Conservation (phyloP, 208 protist species). For the Hexamita inflata region DNA sequence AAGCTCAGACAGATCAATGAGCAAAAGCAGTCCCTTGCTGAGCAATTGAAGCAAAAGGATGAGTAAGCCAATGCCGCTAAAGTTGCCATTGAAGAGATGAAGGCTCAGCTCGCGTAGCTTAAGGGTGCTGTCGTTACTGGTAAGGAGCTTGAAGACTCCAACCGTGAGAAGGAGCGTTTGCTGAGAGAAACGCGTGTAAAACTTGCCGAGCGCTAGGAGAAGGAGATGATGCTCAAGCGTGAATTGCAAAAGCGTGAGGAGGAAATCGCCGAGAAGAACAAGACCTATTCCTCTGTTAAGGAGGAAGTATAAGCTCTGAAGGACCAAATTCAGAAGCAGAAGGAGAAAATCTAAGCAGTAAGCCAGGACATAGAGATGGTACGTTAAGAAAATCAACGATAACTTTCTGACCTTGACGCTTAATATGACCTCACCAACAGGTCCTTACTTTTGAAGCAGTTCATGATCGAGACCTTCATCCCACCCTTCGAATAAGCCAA, state of each 20-base stretch:
- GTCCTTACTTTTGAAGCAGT: not conserved
- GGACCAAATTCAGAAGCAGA: not conserved
- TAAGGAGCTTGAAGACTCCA: not conserved
- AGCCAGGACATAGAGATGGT: not conserved
- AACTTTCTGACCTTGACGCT: not conserved
- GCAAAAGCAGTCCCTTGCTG: not conserved
- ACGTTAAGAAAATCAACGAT: not conserved
- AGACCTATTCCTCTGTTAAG: not conserved
- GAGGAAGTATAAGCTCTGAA: not conserved
- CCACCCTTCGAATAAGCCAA: not conserved
- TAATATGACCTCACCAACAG: not conserved
- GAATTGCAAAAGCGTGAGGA: not conserved
- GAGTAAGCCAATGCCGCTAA: not conserved
- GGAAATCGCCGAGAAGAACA: not conserved
- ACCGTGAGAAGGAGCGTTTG: not conserved
- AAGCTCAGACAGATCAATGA: not conserved
- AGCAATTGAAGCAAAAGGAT: not conserved
- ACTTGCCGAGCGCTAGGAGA: not conserved
- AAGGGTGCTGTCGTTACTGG: not conserved
- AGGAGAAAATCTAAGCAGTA: not conserved
- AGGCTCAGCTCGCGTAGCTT: not conserved
- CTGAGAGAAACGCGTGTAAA: not conserved
- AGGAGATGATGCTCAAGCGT: not conserved
- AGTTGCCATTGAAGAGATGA: not conserved
- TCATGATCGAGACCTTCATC: not conserved